A percentile compares a stretch with the other conserved stretches of the same genome.
These are phyloP conservation scores for Evernia prunastri DNA, from an alignment of 495 filamentous ascomycete genomes.

Conservation along the genomic window DNA sequence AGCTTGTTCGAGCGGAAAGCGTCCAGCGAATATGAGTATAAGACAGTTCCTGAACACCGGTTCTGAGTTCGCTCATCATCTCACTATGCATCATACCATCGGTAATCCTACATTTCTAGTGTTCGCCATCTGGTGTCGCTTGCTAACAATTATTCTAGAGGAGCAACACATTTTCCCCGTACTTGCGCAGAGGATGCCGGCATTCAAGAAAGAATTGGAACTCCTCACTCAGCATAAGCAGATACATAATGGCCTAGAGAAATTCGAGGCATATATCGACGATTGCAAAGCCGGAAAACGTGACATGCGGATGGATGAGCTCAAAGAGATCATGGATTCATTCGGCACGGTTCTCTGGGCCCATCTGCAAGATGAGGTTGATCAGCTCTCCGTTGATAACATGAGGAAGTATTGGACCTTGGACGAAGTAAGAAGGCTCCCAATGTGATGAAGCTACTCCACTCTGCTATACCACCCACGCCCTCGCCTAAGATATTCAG, in stretches of 20 bases:
- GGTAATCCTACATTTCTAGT: background rate
- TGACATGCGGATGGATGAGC: constrained; percentile 59
- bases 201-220: constrained; percentile 60
- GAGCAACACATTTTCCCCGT: constrained; percentile 76
- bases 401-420: constrained; percentile 80
- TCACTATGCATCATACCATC: constrained; percentile 73
- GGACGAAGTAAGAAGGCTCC: constrained; percentile 67
- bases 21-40: constrained; percentile 52
- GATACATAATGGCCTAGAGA: constrained; percentile 77
- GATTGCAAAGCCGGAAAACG: constrained; percentile 56
- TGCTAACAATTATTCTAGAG: constrained; percentile 36
- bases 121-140: no score
- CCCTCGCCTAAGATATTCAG: background rate
- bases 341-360: constrained; percentile 63
- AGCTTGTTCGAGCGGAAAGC: constrained; percentile 47
- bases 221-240: constrained; percentile 69
- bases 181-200: constrained; percentile 73
- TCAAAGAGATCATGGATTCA: constrained; percentile 63
- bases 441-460: constrained; percentile 44
- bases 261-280: constrained; percentile 60
- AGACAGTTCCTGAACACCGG: constrained; percentile 58
- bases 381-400: constrained; percentile 67
- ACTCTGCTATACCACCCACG: background rate
- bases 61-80: constrained; percentile 57
- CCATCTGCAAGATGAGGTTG: constrained; percentile 70